Percentiles rank a stretch among this genome's conserved stretches.
Evolutionary conservation across 768 basidiomycete species (phyloP).

Genomic region (Rhizopogon salebrosus): DNA sequence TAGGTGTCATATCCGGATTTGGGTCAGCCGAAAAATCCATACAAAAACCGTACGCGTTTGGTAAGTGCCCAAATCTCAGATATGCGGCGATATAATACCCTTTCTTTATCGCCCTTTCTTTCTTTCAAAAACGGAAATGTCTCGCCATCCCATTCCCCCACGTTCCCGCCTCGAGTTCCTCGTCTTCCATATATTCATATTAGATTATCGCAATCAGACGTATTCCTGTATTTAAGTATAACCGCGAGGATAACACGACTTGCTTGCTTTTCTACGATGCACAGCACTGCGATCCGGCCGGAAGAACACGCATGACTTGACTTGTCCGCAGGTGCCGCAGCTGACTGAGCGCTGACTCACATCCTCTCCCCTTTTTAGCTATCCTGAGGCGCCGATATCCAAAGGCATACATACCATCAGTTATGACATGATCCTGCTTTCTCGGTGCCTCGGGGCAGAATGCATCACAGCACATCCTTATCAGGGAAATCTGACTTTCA

Average conservation of each 20-base stretch:
- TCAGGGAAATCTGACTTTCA: too few species aligned
- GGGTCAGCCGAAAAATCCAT: neutral
- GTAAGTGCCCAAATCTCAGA: constrained; percentile 21
- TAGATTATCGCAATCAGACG: constrained; percentile 27
- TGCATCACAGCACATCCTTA: neutral
- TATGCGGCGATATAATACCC: constrained; percentile 15
- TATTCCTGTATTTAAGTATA: neutral
- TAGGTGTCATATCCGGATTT: constrained; percentile 5
- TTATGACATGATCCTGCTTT: neutral
- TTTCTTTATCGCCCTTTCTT: neutral
- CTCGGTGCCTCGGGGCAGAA: neutral
- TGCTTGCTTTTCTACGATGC: neutral
- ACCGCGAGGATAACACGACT: constrained; percentile 2
- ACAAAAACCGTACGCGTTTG: neutral
- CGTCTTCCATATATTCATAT: constrained; percentile 15
- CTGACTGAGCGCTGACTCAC: constrained; percentile 19
- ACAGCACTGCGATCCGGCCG: neutral
- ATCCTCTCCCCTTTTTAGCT: neutral
- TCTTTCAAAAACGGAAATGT: neutral
- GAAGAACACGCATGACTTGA: neutral
- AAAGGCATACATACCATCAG: too few species aligned
- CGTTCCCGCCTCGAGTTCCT: constrained; percentile 27
- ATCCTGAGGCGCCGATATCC: too few species aligned
- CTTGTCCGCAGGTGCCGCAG: constrained; percentile 2
- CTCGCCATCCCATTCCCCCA: constrained; percentile 8